Percentiles rank a stretch among this genome's conserved stretches.
Evolutionary conservation across 164 flowering plant genomes (phyloP).

Genomic region (Vitis cinerea): DNA sequence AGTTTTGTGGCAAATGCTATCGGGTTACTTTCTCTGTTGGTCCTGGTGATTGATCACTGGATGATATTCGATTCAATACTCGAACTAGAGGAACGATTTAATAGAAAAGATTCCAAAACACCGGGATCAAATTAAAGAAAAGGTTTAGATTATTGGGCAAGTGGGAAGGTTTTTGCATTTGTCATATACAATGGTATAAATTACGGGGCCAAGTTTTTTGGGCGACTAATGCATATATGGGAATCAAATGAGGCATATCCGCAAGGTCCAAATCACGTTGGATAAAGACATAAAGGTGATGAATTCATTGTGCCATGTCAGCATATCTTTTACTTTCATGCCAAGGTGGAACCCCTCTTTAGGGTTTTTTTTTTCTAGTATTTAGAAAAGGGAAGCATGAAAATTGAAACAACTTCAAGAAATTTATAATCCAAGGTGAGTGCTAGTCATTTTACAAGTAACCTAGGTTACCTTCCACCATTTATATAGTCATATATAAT

Average conservation of each 20-base stretch:
- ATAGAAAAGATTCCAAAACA: neutral
- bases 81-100: neutral
- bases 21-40: too few species aligned
- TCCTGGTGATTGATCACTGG: too few species aligned
- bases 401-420: neutral
- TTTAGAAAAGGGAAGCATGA: neutral
- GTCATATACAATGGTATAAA: too few species aligned
- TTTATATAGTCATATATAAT: too few species aligned
- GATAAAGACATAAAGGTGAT: neutral
- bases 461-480: too few species aligned
- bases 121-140: neutral
- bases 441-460: too few species aligned
- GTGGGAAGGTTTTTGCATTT: slow-evolving; percentile 1
- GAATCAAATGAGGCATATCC: slow-evolving; percentile 26
- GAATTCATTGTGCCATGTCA: neutral
- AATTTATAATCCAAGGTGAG: too few species aligned
- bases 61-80: neutral
- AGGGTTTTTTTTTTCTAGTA: too few species aligned
- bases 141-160: slow-evolving; percentile 8
- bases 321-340: neutral
- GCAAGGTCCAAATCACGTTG: slow-evolving; percentile 8
- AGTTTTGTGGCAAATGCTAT: too few species aligned
- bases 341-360: neutral
- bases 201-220: neutral
- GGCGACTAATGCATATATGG: slow-evolving; percentile 6